Percentiles rank a stretch among this genome's conserved stretches.
These are phyloP conservation scores for Metschnikowia rubicola DNA, from an alignment of 805 yeast genomes.

Conservation along the genomic window DNA sequence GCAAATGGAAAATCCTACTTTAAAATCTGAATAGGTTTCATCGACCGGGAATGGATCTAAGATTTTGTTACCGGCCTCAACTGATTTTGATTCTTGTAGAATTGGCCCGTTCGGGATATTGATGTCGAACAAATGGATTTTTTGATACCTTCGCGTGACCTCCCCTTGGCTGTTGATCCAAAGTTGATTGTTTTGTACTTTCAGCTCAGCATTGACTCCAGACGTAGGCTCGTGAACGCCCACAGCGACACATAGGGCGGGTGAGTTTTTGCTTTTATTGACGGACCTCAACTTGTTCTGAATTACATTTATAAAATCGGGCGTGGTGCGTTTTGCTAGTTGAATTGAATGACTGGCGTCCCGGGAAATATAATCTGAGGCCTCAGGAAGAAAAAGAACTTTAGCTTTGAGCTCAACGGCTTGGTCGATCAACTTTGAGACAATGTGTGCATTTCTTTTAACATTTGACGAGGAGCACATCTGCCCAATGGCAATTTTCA, in stretches of 20 bases:
- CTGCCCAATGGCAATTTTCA: conserved; percentile 77
- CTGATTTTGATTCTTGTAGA: conserved; percentile 71
- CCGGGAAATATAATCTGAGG: conserved; percentile 80
- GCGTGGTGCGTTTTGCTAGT: conserved; percentile 46
- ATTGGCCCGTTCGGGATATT: conserved; percentile 80
- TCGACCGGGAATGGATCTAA: conserved; percentile 23
- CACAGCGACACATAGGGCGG: conserved; percentile 59
- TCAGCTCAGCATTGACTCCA: conserved; percentile 12
- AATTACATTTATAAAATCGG: conserved; percentile 41
- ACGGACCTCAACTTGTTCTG: conserved; percentile 38
- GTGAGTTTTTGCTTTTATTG: neutral
- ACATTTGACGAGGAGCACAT: conserved; percentile 69
- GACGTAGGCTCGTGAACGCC: conserved; percentile 83
- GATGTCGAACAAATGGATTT: conserved; percentile 87
- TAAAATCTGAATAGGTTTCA: conserved; percentile 16
- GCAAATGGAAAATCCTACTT: conserved; percentile 72
- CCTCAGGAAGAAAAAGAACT: conserved; percentile 87
- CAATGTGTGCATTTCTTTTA: conserved; percentile 55
- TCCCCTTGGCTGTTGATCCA: conserved; percentile 69
- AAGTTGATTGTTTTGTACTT: conserved; percentile 65
- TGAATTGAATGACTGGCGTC: conserved; percentile 61
- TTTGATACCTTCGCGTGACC: conserved; percentile 69
- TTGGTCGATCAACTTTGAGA: conserved; percentile 52
- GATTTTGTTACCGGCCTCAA: conserved; percentile 68
- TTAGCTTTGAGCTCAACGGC: conserved; percentile 63